Evolutionary conservation across 495 filamentous ascomycete genomes (phyloP).

Genomic region (Chaetomium cochliodes): DNA sequence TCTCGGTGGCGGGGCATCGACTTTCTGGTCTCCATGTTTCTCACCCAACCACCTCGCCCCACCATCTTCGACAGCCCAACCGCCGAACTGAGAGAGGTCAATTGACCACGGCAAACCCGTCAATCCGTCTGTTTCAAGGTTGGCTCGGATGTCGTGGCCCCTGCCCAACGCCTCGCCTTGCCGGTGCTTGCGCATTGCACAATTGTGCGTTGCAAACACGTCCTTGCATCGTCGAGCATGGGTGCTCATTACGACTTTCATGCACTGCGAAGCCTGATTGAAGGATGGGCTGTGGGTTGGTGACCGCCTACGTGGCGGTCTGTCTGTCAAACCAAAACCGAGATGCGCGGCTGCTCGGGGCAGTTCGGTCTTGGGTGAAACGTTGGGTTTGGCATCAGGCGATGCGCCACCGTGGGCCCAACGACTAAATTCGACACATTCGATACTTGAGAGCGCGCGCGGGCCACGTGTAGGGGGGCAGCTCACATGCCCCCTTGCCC

Average conservation of each 20-base stretch:
- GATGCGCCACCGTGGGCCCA: conserved; percentile 5
- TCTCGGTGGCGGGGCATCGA: no score
- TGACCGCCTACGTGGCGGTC: conserved; percentile 16
- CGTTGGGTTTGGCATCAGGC: conserved; percentile 16
- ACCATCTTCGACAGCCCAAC: neutral
- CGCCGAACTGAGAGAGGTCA: neutral
- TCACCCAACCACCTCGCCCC: neutral
- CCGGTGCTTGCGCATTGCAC: no score
- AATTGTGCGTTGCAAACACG: conserved; percentile 8
- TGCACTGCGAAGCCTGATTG: conserved; percentile 9
- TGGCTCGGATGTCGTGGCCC: conserved; percentile 8
- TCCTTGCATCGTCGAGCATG: neutral
- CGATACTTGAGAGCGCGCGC: neutral
- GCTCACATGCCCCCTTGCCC: conserved; percentile 13
- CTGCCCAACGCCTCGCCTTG: conserved; percentile 6
- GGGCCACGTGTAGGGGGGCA: conserved; percentile 1
- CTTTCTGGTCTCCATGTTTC: no score
- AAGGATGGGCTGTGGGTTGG: neutral
- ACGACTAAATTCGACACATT: neutral
- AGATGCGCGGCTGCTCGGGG: conserved; percentile 1
- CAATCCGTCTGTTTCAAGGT: neutral
- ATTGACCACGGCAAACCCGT: conserved; percentile 1
- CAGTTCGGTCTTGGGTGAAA: conserved; percentile 4
- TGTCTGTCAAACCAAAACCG: conserved; percentile 3
- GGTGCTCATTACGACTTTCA: neutral